Base-by-base conservation (phyloP, 257 asterid genomes). In the Fraxinus anomala region DNA sequence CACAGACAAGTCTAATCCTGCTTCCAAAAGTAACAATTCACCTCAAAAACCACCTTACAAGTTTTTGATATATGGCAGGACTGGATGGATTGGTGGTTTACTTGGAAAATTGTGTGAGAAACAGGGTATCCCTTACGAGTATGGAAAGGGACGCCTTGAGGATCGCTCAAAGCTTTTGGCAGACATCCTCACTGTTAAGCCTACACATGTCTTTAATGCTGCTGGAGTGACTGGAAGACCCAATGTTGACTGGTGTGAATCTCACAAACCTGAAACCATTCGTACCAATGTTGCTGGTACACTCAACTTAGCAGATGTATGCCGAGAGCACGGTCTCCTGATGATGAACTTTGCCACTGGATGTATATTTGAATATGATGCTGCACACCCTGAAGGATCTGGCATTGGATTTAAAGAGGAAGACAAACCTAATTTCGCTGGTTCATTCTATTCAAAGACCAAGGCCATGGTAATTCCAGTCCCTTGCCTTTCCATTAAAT, bases 211-310 rank as follows among this genome's bases (percentile, higher is more conserved):
- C 39, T 74, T 87, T 28, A 89, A 89, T 83, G 90, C 93, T 59
- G 93, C 93, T 42, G 94, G 93, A 13, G 88, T 89, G 33, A 89
- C 94, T 6, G 94, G 94, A 8, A 76, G 94, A 73, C 94, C 94
- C 14, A 89, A 87, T 71, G 94, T 89, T 17, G 94, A 89, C 65
- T 89, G 94, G 94, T 89, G 94, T 68, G 92, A 89, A 70, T 79
- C 88, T 49, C 92, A 89, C 85, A 88, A 86, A 78, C 71, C 86
- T 0, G 94, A 89, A 70, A 89, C 94, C 1, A 85, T 89, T 9
- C 89, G 90, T 7, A 82, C 94, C 74, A 89, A 89, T 71, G 94
- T 88, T 26, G 86, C 75, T 61, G 94, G 92, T 66, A 89, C 94
- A 5, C 71, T 89, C 80, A 89, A 86, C 61, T 73, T 89, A 77